phyloP scores from a whole-genome alignment of 495 filamentous ascomycete genomes.

The Penicillium psychrofluorescens region DNA sequence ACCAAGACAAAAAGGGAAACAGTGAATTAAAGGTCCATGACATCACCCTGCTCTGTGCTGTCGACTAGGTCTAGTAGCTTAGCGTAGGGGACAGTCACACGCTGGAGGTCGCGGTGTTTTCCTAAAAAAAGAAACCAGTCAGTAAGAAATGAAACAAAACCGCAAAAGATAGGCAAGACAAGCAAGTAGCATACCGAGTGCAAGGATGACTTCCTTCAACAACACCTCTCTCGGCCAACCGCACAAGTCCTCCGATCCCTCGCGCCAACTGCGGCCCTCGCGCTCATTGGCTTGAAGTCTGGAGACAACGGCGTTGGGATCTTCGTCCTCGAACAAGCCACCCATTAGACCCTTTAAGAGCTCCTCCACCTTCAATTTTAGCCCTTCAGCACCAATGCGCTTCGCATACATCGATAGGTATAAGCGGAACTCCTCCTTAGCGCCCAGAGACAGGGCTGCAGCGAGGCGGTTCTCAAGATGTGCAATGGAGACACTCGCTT shows the following conservation, averaged over 20 bases:
- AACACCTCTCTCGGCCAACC: constrained; percentile 84
- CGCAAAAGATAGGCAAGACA: neutral
- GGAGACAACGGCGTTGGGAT: constrained; percentile 27
- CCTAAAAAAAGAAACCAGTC: constrained; percentile 41
- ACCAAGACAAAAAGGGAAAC: neutral
- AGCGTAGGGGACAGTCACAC: constrained; percentile 86
- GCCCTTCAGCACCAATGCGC: constrained; percentile 82
- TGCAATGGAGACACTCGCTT: constrained; percentile 82
- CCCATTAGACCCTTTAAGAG: constrained; percentile 73
- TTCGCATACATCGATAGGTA: constrained; percentile 96
- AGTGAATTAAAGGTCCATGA: constrained; percentile 40
- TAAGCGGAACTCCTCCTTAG: constrained; percentile 82
- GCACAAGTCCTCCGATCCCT: constrained; percentile 53
- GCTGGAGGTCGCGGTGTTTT: constrained; percentile 87
- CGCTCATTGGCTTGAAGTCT: constrained; percentile 51
- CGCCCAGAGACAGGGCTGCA: constrained; percentile 75
- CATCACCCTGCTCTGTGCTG: constrained; percentile 39
- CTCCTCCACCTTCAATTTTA: constrained; percentile 85
- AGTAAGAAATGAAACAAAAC: constrained; percentile 20
- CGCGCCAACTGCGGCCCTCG: constrained; percentile 50
- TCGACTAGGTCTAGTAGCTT: constrained; percentile 59
- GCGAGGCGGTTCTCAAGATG: constrained; percentile 94
- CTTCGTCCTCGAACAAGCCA: constrained; percentile 51
- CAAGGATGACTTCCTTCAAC: constrained; percentile 80
- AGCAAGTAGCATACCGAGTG: constrained; percentile 64